Evolutionary conservation across 1,139 yeast genomes (phyloP).

Genomic region (Zygosaccharomyces sapae): DNA sequence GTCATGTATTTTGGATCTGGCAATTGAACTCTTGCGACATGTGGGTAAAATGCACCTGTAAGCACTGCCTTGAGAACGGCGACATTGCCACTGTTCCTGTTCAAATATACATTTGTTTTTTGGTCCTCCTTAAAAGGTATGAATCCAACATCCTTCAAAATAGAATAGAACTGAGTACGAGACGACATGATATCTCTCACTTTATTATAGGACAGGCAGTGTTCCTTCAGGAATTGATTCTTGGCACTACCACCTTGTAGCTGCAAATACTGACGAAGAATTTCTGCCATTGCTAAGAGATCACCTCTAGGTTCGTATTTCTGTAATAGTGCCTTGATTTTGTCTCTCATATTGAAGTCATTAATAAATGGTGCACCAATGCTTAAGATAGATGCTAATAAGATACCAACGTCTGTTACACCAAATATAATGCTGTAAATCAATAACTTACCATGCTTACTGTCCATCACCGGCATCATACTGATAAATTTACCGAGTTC

Average conservation of each 20-base stretch:
- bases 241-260: slow-evolving; percentile 32
- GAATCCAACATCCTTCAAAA: slow-evolving; percentile 73
- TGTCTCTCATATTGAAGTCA: slow-evolving; percentile 60
- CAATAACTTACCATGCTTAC: slow-evolving; percentile 76
- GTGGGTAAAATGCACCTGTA: slow-evolving; percentile 80
- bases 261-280: slow-evolving; percentile 49
- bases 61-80: slow-evolving; percentile 60
- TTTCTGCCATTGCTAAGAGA: slow-evolving; percentile 59
- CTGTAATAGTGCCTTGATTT: slow-evolving; percentile 50
- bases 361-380: slow-evolving; percentile 69
- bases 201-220: slow-evolving; percentile 58
- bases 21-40: slow-evolving; percentile 69
- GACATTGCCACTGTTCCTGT: slow-evolving; percentile 49
- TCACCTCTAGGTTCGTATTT: slow-evolving; percentile 58
- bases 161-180: slow-evolving; percentile 60
- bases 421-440: slow-evolving; percentile 80
- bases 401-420: slow-evolving; percentile 66
- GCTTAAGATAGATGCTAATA: slow-evolving; percentile 71
- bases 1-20: slow-evolving; percentile 77
- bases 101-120: slow-evolving; percentile 32
- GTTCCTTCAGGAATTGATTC: slow-evolving; percentile 55
- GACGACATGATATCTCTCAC: slow-evolving; percentile 71
- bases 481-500: slow-evolving; percentile 80
- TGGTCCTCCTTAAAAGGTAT: slow-evolving; percentile 48
- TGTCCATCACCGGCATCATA: slow-evolving; percentile 72